A percentile compares a stretch with the other conserved stretches of the same genome.
These are phyloP conservation scores for Suhomyces faveliae DNA, from an alignment of 805 yeast genomes.

Conservation along the genomic window DNA sequence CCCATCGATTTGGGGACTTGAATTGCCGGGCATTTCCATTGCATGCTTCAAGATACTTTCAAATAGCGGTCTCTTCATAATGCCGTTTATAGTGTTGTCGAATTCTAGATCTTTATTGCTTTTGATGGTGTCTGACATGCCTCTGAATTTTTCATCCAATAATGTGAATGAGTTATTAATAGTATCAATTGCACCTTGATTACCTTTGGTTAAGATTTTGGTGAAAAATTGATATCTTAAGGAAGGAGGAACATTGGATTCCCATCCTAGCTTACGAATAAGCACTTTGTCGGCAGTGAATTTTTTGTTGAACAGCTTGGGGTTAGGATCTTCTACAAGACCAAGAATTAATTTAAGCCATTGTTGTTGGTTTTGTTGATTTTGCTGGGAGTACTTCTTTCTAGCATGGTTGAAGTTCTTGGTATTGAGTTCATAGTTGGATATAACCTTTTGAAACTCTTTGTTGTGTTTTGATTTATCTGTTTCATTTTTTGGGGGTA, in stretches of 20 bases:
- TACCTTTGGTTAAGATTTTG: constrained; percentile 20
- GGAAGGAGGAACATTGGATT: constrained; percentile 28
- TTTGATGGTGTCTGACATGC: constrained; percentile 28
- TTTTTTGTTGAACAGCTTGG: constrained; percentile 23
- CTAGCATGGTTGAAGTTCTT: constrained; percentile 24
- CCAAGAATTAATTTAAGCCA: constrained; percentile 27
- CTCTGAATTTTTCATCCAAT: constrained; percentile 21
- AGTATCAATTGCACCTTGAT: constrained; percentile 15
- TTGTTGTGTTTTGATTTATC: constrained; percentile 58
- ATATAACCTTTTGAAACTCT: constrained; percentile 49
- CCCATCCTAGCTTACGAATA: constrained; percentile 39
- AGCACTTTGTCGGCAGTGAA: constrained; percentile 27
- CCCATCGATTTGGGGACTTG: background rate
- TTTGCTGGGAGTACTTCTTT: constrained; percentile 17
- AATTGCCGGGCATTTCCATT: background rate
- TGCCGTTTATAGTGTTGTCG: constrained; percentile 21
- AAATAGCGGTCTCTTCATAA: constrained; percentile 32
- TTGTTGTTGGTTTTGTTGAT: constrained; percentile 22
- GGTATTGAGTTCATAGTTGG: constrained; percentile 34
- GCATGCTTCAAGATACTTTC: constrained; percentile 20
- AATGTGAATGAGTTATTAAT: constrained; percentile 18
- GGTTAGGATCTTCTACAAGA: constrained; percentile 11
- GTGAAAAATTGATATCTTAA: constrained; percentile 29
- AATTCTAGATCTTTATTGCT: constrained; percentile 35
- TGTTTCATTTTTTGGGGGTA: constrained; percentile 59